Conservation (phyloP, 495 filamentous ascomycete genomes). For the Sabuloglossum arenarium region DNA sequence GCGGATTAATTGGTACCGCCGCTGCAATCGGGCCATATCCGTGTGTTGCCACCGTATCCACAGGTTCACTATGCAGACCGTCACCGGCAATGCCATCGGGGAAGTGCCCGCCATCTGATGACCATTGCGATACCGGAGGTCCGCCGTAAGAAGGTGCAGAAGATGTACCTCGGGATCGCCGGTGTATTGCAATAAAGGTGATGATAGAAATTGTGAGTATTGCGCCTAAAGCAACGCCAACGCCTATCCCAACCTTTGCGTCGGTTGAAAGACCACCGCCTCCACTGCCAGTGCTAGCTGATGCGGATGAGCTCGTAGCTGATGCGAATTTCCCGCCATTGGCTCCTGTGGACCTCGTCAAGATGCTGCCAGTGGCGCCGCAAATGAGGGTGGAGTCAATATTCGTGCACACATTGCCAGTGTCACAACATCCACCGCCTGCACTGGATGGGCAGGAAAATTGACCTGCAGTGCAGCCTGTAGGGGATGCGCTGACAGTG, state of each 20-base stretch:
- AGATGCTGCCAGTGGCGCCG: neutral
- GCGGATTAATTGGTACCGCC: slow-evolving; percentile 1
- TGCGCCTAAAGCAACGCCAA: neutral
- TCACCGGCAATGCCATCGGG: neutral
- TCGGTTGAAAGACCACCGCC: slow-evolving; percentile 3
- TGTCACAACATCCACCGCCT: neutral
- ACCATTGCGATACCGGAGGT: neutral
- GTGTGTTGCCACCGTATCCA: neutral
- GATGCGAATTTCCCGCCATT: no score
- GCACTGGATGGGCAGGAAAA: neutral
- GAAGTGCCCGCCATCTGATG: neutral
- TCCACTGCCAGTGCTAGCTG: neutral
- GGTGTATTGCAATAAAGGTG: neutral
- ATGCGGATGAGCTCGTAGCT: neutral
- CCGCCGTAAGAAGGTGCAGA: neutral
- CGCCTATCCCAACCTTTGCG: slow-evolving; percentile 1
- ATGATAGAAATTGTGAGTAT: neutral
- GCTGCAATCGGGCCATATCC: neutral
- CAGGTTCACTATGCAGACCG: neutral
- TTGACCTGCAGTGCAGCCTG: neutral
- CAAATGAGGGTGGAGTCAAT: neutral
- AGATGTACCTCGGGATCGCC: neutral
- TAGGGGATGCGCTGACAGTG: neutral
- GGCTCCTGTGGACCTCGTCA: neutral
- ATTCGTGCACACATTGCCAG: neutral